Base-by-base conservation (phyloP, 2,329 filamentous ascomycete genomes). In the Xylaria sp. region DNA sequence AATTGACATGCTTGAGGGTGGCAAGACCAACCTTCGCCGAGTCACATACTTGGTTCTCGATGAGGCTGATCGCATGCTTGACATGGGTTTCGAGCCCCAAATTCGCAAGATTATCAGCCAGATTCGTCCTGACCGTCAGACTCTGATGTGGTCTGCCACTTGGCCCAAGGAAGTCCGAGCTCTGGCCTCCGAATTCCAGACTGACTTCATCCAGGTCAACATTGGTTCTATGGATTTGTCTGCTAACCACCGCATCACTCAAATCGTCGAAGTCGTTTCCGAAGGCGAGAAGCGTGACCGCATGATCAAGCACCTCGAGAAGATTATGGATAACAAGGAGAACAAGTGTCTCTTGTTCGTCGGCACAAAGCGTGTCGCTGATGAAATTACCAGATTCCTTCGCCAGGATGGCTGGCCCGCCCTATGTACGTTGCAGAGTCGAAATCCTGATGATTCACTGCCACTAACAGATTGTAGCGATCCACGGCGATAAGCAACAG, bases 71-170 rank as follows among this genome's bases (percentile, higher is more conserved):
- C 93, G 94, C 73, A 99, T 99, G 94, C 83, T 99, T 75, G 94
- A 99, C 80, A 99, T 99, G 94, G 94, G 94, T 86, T 97, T 99
- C 79, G 94, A 99, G 80, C 94, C 94, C 67, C 94, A 97, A 77
- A 97, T 99, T 71, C 91, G 94, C 81, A 97, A 97, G 82, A 97
- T 99, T 67, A 92, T 99, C 69, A 84, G 89, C 65, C 94, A 99
- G 80, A 97, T 97, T 77, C 91, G 94, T 69, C 94, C 94, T 57
- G 94, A 99, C 75, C 89, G 94, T 83, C 94, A 99, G 78, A 99
- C 94, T 64, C 94, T 94, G 82, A 96, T 99, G 92, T 99, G 93
- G 91, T 99, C 94, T 62, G 94, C 94, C 69, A 99, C 94, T 5
- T 99, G 94, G 92, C 94, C 94, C 72, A 97, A 97, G 84, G 93